Percentiles rank a stretch among this genome's conserved stretches.
phyloP scores from a whole-genome alignment of 192 early-diverging fungal species.

The Coemansia sp. region DNA sequence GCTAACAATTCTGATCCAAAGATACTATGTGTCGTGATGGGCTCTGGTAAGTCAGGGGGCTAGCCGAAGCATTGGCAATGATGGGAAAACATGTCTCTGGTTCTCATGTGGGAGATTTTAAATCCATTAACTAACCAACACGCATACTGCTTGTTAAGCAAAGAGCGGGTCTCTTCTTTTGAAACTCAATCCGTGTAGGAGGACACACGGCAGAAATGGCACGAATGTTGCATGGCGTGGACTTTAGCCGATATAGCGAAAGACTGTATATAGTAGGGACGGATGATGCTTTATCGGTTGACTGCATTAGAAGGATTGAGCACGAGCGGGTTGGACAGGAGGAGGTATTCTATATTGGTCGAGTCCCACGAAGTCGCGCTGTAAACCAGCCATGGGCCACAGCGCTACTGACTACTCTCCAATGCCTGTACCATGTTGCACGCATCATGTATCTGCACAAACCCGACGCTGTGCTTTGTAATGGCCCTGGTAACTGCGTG shows the following conservation, averaged over 20 bases:
- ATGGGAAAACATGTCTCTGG: neutral
- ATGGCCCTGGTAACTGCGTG: constrained; percentile 90
- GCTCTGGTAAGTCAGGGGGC: constrained; percentile 15
- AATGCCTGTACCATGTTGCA: constrained; percentile 21
- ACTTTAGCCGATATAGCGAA: constrained; percentile 60
- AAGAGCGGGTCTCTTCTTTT: constrained; percentile 16
- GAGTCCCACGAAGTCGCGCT: constrained; percentile 71
- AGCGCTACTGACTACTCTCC: constrained; percentile 57
- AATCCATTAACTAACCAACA: neutral
- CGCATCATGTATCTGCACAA: constrained; percentile 39
- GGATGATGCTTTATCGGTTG: constrained; percentile 62
- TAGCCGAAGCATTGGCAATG: neutral
- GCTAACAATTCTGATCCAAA: constrained; percentile 8
- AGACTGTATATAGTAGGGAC: constrained; percentile 75
- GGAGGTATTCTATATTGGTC: constrained; percentile 45
- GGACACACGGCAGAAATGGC: constrained; percentile 96
- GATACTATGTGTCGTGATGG: constrained; percentile 45
- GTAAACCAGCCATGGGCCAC: constrained; percentile 72
- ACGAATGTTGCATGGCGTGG: constrained; percentile 65
- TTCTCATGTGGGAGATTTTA: too few relatives aligned
- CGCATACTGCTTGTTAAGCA: neutral
- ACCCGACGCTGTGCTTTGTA: constrained; percentile 77
- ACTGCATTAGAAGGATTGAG: constrained; percentile 60
- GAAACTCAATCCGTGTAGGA: constrained; percentile 48
- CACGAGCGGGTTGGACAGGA: constrained; percentile 4